A percentile compares a stretch with the other conserved stretches of the same genome.
phyloP scores from a whole-genome alignment of 192 early-diverging fungal genomes.

The Backusella sp. region DNA sequence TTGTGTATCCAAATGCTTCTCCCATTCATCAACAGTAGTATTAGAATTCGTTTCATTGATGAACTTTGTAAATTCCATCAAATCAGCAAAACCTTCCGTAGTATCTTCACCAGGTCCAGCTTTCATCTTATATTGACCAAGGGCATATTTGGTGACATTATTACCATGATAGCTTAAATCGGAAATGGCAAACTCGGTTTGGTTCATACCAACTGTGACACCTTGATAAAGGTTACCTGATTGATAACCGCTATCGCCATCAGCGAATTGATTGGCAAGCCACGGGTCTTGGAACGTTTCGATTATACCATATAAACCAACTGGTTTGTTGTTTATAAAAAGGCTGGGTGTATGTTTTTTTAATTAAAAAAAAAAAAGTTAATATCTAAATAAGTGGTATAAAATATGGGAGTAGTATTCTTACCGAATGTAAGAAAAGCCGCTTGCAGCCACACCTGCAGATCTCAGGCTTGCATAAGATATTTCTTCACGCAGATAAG shows the following conservation, averaged over 20 bases:
- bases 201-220: neutral
- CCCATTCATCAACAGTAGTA: constrained; percentile 11
- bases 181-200: neutral
- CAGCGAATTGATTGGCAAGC: constrained; percentile 26
- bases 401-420: neutral
- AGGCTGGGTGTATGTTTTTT: constrained; percentile 5
- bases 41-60: neutral
- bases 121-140: constrained; percentile 12
- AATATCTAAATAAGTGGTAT: neutral
- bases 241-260: constrained; percentile 27
- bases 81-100: neutral
- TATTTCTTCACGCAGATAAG: constrained; percentile 13
- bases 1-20: neutral
- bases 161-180: neutral
- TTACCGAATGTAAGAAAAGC: constrained; percentile 23
- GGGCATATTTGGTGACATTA: neutral
- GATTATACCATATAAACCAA: constrained; percentile 17
- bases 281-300: constrained; percentile 41
- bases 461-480: neutral
- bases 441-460: constrained; percentile 2
- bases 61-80: constrained; percentile 9
- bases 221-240: constrained; percentile 12
- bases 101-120: neutral
- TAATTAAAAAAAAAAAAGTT: neutral
- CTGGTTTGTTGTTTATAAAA: constrained; percentile 1